Evolutionary conservation across 129 eudicot genomes (phyloP), one percentile per base, ranked within the genome.

Genomic region (Rutidosis leptorrhynchoides): DNA sequence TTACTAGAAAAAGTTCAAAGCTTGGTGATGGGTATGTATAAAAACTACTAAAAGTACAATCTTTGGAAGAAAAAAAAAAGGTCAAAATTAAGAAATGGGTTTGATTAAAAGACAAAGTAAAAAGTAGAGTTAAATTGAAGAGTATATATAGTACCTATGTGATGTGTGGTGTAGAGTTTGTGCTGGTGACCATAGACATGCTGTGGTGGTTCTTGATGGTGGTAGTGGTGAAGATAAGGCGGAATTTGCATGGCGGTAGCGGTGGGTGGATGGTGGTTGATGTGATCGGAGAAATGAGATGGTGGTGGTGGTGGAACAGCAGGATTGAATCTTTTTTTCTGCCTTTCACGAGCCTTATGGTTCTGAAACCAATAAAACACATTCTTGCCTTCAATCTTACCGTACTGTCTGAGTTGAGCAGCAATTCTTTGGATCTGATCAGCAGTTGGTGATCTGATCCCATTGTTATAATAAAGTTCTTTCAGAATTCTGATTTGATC

Each of bases 291-390:
- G 48, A 49, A 17, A 17, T 37, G 37, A 65, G 69, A 28, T 48
- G 67, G 32, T 56, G 60, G 33, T 69, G 62, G 74, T 19, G 71
- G 53, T 4, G 29, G 72, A 35, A 62, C 58, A 62, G 76, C 12
- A 22, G 85, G 55, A n/a, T 77, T 85, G 78, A 94, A 81, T 5
- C 95, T 79, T 73, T 89, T 94, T 71, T 94, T 94, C 84, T 94
- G 99, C 40, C 99, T 75, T 77, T 94, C 99, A 27, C 99, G 84
- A 51, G 99, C 99, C 62, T 94, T 94, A 59, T 94, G 97, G 70
- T 94, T 94, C 84, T 94, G 99, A 64, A 94, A 94, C 99, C 99
- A 94, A 59, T 94, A 94, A 56, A 94, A 94, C 35, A 94, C 99
- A 66, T 94, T 94, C 70, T 94, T 94, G 81, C 99, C 99, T 62